Conservation (phyloP, 306 rosid genomes). For the Elaeagnus macrophylla region DNA sequence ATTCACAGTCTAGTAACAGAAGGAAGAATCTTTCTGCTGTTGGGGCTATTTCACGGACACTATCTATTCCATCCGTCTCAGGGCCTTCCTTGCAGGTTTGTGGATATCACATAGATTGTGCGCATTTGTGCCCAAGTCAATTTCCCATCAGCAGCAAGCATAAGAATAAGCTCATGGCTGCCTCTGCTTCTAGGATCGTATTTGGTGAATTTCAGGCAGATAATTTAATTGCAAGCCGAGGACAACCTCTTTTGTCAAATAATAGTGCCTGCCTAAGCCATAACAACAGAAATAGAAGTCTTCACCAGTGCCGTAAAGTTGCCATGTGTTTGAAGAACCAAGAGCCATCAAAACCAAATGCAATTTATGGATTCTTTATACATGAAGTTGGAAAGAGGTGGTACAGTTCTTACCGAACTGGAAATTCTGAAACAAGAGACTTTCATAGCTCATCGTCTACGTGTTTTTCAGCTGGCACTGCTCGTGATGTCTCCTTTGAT, state of each 20-base stretch:
- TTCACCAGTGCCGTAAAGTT: slow-evolving; percentile 37
- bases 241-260: slow-evolving; percentile 13
- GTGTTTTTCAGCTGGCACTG: slow-evolving; percentile 51
- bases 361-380: slow-evolving; percentile 54
- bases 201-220: slow-evolving; percentile 37
- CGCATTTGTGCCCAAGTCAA: slow-evolving; percentile 31
- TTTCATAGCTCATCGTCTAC: slow-evolving; percentile 48
- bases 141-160: slow-evolving; percentile 22
- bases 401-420: slow-evolving; percentile 21
- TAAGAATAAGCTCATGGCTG: slow-evolving; percentile 53
- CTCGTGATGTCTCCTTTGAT: slow-evolving; percentile 63
- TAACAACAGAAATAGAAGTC: slow-evolving; percentile 21
- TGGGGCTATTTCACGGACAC: slow-evolving; percentile 58
- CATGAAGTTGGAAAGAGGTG: slow-evolving; percentile 49
- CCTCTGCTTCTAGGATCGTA: slow-evolving; percentile 33
- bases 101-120: slow-evolving; percentile 55
- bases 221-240: slow-evolving; percentile 22
- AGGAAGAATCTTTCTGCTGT: slow-evolving; percentile 51
- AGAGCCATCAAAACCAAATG: slow-evolving; percentile 40
- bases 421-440: slow-evolving; percentile 44
- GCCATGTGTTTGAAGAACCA: slow-evolving; percentile 59
- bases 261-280: slow-evolving; percentile 20
- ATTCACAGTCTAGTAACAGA: slow-evolving; percentile 28
- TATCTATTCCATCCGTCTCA: slow-evolving; percentile 58
- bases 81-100: slow-evolving; percentile 63